These are phyloP conservation scores for Lodderomyces theae DNA, from an alignment of 1,139 yeast species.

Conservation along the genomic window DNA sequence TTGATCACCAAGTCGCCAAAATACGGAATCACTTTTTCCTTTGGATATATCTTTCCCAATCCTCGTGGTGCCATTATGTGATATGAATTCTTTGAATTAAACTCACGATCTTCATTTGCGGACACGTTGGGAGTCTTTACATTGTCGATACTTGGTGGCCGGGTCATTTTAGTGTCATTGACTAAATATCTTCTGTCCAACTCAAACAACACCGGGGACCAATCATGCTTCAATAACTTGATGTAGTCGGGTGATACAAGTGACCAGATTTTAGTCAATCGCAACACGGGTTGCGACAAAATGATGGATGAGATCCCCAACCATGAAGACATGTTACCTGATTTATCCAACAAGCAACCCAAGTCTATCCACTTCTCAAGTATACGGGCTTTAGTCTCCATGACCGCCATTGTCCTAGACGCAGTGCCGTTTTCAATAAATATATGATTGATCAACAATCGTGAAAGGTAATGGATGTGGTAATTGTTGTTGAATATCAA, in stretches of 20 bases:
- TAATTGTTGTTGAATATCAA: constrained; percentile 62
- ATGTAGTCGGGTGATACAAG: constrained; percentile 60
- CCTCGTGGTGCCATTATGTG: constrained; percentile 90
- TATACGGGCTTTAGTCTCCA: constrained; percentile 59
- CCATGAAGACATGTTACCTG: constrained; percentile 97
- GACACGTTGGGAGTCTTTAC: constrained; percentile 7
- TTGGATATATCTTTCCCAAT: constrained; percentile 72
- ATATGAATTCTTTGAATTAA: constrained; percentile 44
- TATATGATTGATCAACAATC: constrained; percentile 68
- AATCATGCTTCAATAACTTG: constrained; percentile 68
- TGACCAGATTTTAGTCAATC: constrained; percentile 77
- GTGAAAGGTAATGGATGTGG: constrained; percentile 75
- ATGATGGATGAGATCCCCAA: constrained; percentile 81
- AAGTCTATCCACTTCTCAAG: constrained; percentile 83
- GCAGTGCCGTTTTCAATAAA: constrained; percentile 43
- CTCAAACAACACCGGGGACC: constrained; percentile 95
- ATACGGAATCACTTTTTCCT: constrained; percentile 80
- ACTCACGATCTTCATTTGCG: constrained; percentile 8
- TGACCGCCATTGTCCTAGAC: constrained; percentile 18
- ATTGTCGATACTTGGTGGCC: constrained; percentile 14
- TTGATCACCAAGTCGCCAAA: constrained; percentile 73
- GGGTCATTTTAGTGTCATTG: constrained; percentile 23
- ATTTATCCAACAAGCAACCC: constrained; percentile 72
- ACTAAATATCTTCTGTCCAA: constrained; percentile 71
- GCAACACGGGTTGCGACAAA: constrained; percentile 77